Base-by-base conservation (phyloP, 768 basidiomycete genomes). In the Termitomyces sp. region DNA sequence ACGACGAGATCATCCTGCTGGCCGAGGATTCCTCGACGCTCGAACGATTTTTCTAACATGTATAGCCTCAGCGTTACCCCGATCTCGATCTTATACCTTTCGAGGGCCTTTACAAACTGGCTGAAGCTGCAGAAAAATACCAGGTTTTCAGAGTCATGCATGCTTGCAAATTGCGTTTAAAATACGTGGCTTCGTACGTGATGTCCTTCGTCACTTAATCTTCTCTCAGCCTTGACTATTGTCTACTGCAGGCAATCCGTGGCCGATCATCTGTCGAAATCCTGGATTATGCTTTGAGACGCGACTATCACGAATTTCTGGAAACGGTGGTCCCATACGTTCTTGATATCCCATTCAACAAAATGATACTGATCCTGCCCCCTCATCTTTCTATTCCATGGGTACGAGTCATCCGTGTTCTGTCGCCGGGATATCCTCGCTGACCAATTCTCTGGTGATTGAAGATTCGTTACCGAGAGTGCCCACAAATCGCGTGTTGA, bases 211-310 rank as follows among this genome's bases (percentile, higher is more conserved):
- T 10, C n/a, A n/a, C n/a, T 8, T 17, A 43, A 19, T 37, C 16
- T 42, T 16, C n/a, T 32, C n/a, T 27, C 21, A 21, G 8, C 43
- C 25, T 37, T 14, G 35, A 43, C n/a, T 21, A 21, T 29, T n/a
- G 19, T 17, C 17, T 17, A 23, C 16, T 7, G 1, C 32, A 58
- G 41, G 42, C 51, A 48, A 6, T 45, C 50, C n/a, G 23, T 64
- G 16, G 53, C 43, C 29, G 42, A 63, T 46, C 51, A 14, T 14
- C 65, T 9, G 19, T 38, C 7, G 56, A 57, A 19, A 56, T 68
- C 29, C 35, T 68, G 14, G 34, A 44, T 5, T 58, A 62, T 49
- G 54, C 59, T 10, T 46, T 19, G 5, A 43, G 40, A 29, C 59
- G 56, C 35, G 46, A 19, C 19, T 60, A 60, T 53, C 43, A n/a